phyloP scores from a whole-genome alignment of 805 yeast genomes.

The Wickerhamiella parazyma region DNA sequence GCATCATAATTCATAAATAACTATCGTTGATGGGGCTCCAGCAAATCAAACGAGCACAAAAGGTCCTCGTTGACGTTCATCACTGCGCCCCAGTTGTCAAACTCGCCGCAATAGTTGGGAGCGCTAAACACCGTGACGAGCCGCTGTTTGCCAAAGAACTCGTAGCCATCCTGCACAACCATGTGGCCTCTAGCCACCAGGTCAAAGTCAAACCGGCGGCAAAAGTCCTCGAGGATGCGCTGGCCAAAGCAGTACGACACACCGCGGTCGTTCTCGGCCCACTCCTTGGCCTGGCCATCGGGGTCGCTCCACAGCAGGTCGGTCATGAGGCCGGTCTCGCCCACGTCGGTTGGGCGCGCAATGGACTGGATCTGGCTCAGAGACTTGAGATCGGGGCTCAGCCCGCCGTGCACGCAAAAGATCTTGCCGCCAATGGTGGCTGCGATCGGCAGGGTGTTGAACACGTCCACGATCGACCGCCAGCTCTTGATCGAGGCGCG shows the following conservation, averaged over 20 bases:
- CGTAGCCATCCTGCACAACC: conserved; percentile 77
- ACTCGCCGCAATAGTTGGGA: conserved; percentile 68
- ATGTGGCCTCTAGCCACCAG: conserved; percentile 75
- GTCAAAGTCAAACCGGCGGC: conserved; percentile 60
- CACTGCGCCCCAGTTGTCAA: conserved; percentile 93
- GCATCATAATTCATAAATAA: not conserved
- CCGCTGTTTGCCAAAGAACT: conserved; percentile 55
- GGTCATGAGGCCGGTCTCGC: conserved; percentile 63
- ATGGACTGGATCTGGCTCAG: conserved; percentile 61
- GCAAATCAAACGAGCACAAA: conserved; percentile 79
- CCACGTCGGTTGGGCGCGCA: conserved; percentile 73
- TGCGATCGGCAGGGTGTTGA: conserved; percentile 88
- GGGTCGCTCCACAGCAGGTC: conserved; percentile 81
- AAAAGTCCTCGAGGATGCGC: conserved; percentile 62
- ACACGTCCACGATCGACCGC: conserved; percentile 86
- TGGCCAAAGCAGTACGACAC: conserved; percentile 67
- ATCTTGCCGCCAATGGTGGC: conserved; percentile 91
- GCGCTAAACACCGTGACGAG: conserved; percentile 63
- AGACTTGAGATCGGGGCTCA: conserved; percentile 56
- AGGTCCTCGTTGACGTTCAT: conserved; percentile 90
- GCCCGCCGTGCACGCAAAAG: conserved; percentile 80
- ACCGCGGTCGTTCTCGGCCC: conserved; percentile 81
- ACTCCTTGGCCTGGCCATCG: conserved; percentile 63
- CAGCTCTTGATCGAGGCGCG: conserved; percentile 81
- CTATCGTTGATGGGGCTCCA: conserved; percentile 46